phyloP scores from a whole-genome alignment of 108 stramenopile genomes.

The Asterionellopsis glacialis region DNA sequence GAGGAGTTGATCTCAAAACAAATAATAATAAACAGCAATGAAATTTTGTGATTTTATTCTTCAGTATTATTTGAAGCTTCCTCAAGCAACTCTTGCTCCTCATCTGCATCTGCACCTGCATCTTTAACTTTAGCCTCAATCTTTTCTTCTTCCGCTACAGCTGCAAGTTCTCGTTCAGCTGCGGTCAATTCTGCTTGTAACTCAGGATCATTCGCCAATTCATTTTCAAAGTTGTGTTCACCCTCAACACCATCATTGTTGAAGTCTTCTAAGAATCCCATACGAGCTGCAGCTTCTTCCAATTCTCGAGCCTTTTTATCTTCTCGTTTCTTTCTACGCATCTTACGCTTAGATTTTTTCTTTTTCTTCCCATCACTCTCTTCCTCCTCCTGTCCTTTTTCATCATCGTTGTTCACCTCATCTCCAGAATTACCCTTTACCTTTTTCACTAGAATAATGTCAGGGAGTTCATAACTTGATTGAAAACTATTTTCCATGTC shows the following conservation, averaged over 20 bases:
- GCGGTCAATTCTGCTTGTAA: conserved; percentile 55
- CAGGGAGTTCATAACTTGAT: conserved; percentile 76
- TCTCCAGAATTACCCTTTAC: conserved; percentile 38
- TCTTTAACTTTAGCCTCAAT: background rate
- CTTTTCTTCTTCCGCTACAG: background rate
- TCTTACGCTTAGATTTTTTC: conserved; percentile 48
- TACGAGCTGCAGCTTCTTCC: conserved; percentile 71
- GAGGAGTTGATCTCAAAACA: too few species aligned
- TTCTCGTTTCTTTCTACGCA: conserved; percentile 51
- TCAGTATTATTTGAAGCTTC: too few species aligned
- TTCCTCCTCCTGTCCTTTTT: conserved; percentile 20
- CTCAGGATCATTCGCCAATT: conserved; percentile 54
- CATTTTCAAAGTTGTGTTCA: conserved; percentile 21
- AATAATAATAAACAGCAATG: too few species aligned
- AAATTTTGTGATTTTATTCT: too few species aligned
- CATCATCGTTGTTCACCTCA: background rate
- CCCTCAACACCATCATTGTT: conserved; percentile 13
- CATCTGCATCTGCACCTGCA: too few species aligned
- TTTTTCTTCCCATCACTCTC: conserved; percentile 23
- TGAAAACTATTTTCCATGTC: conserved; percentile 38
- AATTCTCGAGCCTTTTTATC: conserved; percentile 62
- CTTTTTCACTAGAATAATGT: conserved; percentile 95
- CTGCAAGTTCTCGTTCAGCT: conserved; percentile 53
- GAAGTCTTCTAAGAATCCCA: conserved; percentile 69
- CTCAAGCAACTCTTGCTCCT: too few species aligned